A percentile compares a stretch with the other conserved stretches of the same genome.
Conservation (phyloP, 495 filamentous ascomycete genomes). For the Penicillium silybi region DNA sequence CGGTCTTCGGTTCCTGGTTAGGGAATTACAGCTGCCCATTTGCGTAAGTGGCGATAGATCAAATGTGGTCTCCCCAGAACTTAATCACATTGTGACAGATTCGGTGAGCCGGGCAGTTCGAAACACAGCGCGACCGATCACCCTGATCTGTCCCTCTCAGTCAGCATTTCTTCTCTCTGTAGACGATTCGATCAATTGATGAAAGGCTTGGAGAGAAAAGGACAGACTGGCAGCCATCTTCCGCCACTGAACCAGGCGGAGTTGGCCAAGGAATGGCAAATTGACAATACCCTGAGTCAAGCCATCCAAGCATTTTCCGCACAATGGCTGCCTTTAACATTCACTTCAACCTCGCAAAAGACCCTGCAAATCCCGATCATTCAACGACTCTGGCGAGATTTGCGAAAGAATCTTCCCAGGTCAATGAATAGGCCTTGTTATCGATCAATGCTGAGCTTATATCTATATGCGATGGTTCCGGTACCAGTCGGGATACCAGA, state of each 20-base stretch:
- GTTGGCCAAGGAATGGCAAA: conserved; percentile 11
- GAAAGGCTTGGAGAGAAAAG: conserved; percentile 12
- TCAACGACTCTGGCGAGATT: conserved; percentile 12
- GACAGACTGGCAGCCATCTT: background rate
- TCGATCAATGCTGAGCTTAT: conserved; percentile 16
- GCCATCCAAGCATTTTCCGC: conserved; percentile 18
- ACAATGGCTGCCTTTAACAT: conserved; percentile 13
- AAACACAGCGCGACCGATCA: background rate
- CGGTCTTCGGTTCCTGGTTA: conserved; percentile 18
- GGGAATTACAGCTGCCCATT: conserved; percentile 20
- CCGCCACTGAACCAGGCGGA: conserved; percentile 5
- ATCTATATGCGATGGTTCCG: conserved; percentile 14
- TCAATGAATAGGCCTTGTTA: conserved; percentile 18
- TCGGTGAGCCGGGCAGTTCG: conserved; percentile 9
- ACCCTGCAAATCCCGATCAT: conserved; percentile 4
- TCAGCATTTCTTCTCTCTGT: conserved; percentile 17
- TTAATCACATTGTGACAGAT: conserved; percentile 3
- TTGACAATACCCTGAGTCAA: conserved; percentile 10
- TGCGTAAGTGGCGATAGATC: conserved; percentile 5
- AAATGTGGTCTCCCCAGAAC: background rate
- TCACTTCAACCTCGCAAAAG: background rate
- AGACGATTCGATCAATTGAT: conserved; percentile 19
- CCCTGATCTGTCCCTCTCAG: conserved; percentile 6
- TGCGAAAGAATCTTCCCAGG: conserved; percentile 7
- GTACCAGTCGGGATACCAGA: conserved; percentile 17